phyloP scores from a whole-genome alignment of 192 early-diverging fungal genomes.

The Chytriomyces confervae region DNA sequence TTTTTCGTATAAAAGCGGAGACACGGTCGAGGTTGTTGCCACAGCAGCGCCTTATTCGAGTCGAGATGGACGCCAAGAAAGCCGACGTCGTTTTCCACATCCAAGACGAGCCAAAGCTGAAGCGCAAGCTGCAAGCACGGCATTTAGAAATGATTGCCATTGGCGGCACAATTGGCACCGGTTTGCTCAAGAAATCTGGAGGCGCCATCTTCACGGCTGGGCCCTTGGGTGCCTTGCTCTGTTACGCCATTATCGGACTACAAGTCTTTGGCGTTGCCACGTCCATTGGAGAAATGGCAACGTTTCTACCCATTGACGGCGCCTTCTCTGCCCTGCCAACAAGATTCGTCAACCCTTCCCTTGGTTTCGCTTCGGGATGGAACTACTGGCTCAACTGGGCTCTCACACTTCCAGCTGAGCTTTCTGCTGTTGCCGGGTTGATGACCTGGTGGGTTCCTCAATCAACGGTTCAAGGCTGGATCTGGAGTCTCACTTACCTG shows the following conservation, averaged over 20 bases:
- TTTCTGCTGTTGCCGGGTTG: constrained; percentile 77
- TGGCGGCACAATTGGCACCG: constrained; percentile 77
- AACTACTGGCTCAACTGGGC: constrained; percentile 39
- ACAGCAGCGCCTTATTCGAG: neutral
- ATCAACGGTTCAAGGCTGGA: constrained; percentile 35
- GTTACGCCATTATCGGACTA: constrained; percentile 49
- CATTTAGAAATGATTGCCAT: constrained; percentile 72
- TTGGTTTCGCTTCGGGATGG: constrained; percentile 56
- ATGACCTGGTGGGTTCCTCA: constrained; percentile 69
- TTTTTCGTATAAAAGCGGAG: neutral
- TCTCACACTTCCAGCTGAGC: constrained; percentile 63
- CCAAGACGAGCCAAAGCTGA: constrained; percentile 13
- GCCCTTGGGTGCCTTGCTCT: constrained; percentile 76
- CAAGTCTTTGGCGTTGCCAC: constrained; percentile 57
- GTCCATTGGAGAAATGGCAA: constrained; percentile 82
- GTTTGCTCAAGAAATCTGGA: constrained; percentile 80
- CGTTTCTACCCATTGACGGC: constrained; percentile 74
- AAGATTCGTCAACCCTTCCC: constrained; percentile 76
- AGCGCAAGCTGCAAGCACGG: constrained; percentile 53
- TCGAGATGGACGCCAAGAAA: neutral
- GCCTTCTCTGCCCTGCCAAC: constrained; percentile 81
- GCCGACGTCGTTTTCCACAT: neutral
- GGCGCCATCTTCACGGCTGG: constrained; percentile 44
- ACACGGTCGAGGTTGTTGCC: too few relatives aligned
- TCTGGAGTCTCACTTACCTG: constrained; percentile 61